These are phyloP conservation scores for Phytophthora colocasiae DNA, from an alignment of 352 stramenopile genomes.

Conservation along the genomic window DNA sequence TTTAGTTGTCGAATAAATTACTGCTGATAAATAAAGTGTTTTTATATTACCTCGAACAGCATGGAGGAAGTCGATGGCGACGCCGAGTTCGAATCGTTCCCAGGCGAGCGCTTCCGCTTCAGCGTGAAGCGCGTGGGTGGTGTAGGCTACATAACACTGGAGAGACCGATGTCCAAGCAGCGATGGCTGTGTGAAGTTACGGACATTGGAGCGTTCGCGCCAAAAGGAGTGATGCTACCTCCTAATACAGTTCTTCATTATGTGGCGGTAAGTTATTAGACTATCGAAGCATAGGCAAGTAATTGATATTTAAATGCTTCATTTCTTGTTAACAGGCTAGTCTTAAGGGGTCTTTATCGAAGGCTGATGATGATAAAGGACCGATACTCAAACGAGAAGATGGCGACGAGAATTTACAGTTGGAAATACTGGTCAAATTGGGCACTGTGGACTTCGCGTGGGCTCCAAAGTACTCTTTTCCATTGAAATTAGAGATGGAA, in stretches of 20 bases:
- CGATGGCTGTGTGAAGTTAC: slow-evolving; percentile 20
- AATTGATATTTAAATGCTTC: background rate
- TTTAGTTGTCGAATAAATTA: too few relatives aligned
- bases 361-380: background rate
- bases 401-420: slow-evolving; percentile 9
- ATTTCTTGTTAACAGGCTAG: slow-evolving; percentile 9
- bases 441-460: slow-evolving; percentile 12
- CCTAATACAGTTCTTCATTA: slow-evolving; percentile 22
- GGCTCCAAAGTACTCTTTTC: slow-evolving; percentile 24
- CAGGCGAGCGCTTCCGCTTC: slow-evolving; percentile 28
- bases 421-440: slow-evolving; percentile 25
- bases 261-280: slow-evolving; percentile 20
- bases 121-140: slow-evolving; percentile 7
- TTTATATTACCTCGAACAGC: too few relatives aligned
- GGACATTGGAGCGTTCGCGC: slow-evolving; percentile 17
- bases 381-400: slow-evolving; percentile 11
- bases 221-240: slow-evolving; percentile 15
- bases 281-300: background rate
- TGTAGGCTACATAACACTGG: slow-evolving; percentile 11
- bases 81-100: slow-evolving; percentile 21
- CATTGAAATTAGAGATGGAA: slow-evolving; percentile 9
- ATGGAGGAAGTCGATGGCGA: slow-evolving; percentile 30
- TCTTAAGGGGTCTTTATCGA: slow-evolving; percentile 18
- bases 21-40: too few relatives aligned
- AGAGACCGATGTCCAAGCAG: slow-evolving; percentile 15